Evolutionary conservation across 2,329 filamentous ascomycete species (phyloP), one percentile per base, ranked within the genome.

Genomic region (Mollisia scopiformis): DNA sequence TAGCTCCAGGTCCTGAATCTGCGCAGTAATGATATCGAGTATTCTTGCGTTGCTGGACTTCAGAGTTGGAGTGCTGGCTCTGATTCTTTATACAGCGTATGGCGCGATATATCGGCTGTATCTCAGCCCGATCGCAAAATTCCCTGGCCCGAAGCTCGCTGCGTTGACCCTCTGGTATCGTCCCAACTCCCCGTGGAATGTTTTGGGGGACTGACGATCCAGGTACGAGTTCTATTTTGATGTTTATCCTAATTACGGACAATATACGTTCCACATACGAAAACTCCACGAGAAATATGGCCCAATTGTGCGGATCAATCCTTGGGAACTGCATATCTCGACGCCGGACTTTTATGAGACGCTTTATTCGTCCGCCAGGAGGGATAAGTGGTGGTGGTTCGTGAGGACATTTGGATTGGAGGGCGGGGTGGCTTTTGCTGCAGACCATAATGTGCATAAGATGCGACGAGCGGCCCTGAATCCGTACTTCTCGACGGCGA

Each of bases 181-280:
- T n/a, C n/a, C n/a, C n/a, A n/a, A n/a, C n/a, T n/a, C n/a, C n/a
- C n/a, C n/a, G n/a, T n/a, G n/a, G n/a, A n/a, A n/a, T n/a, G n/a
- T n/a, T n/a, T n/a, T n/a, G n/a, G n/a, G n/a, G n/a, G n/a, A n/a
- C 52, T 60, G 19, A 63, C 39, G 55, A 8, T 6, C 6, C 46
- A 67, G 67, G 66, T 72, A 72, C 46, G 63, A 68, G 25, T 41
- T 63, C 16, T 81, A 78, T 66, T 79, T 79, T 61, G 77, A 81
- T 57, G 70, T 79, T 21, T 57, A 77, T 46, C 69, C 75, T 6
- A 72, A 74, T 7, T 78, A 77, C 2, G 78, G 77, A 4, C 71
- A 77, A 66, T 80, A 78, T 61, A 77, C 71, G 14, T 77, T 74
- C 66, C 74, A 79, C 58, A 77, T 81, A 23, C 66, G 72, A 43